A percentile compares a stretch with the other conserved stretches of the same genome.
phyloP scores from a whole-genome alignment of 495 filamentous ascomycete genomes.

The Penicillium verhagenii region DNA sequence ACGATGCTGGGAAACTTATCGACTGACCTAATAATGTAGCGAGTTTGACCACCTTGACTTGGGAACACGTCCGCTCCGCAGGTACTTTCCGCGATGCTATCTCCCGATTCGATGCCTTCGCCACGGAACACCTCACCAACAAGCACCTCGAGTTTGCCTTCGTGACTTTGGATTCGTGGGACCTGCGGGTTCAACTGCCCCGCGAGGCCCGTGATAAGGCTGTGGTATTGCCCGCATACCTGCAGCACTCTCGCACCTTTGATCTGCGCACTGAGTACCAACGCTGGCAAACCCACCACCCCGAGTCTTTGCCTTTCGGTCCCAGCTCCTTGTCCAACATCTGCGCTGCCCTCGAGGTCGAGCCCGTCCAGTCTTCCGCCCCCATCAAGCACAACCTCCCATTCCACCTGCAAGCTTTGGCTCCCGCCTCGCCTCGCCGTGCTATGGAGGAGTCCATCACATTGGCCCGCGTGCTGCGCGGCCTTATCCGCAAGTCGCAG shows the following conservation, averaged over 20 bases:
- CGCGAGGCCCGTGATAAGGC: constrained; percentile 97
- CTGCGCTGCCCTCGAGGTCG: constrained; percentile 95
- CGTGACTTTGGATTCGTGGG: constrained; percentile 97
- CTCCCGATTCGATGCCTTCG: constrained; percentile 90
- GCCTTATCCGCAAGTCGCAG: constrained; percentile 92
- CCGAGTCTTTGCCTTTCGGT: constrained; percentile 94
- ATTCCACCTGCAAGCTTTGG: constrained; percentile 94
- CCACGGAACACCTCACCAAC: constrained; percentile 77
- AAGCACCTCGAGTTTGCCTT: constrained; percentile 95
- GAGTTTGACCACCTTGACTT: constrained; percentile 94
- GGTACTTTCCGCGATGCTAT: constrained; percentile 96
- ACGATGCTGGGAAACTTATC: constrained; percentile 6
- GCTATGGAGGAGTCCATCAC: constrained; percentile 98
- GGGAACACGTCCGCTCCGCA: constrained; percentile 97
- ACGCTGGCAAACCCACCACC: constrained; percentile 96
- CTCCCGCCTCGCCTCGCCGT: constrained; percentile 92
- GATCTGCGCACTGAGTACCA: constrained; percentile 97
- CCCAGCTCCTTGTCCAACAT: constrained; percentile 94
- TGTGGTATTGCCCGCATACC: constrained; percentile 91
- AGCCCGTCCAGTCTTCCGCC: constrained; percentile 92
- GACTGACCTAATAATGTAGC: constrained; percentile 55
- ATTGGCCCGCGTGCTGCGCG: constrained; percentile 84
- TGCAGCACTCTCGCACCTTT: constrained; percentile 96
- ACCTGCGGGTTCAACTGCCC: constrained; percentile 94
- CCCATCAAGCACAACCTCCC: constrained; percentile 98